Percentiles rank a stretch among this genome's conserved stretches.
These are phyloP conservation scores for Peniophora sp. DNA, from an alignment of 1,284 basidiomycete genomes.

Conservation along the genomic window DNA sequence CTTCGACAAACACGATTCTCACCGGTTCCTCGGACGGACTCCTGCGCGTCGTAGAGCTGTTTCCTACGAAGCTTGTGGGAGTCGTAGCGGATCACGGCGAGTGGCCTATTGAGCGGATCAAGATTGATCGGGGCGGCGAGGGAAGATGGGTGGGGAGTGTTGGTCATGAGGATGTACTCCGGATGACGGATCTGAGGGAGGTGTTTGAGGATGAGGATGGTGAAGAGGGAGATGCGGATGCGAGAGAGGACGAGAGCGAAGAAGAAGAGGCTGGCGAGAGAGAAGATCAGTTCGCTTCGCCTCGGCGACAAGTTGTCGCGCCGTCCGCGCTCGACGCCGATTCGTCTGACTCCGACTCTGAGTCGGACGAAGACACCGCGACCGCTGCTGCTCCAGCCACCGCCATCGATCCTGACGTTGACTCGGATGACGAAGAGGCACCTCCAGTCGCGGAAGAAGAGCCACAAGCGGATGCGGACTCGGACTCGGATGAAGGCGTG, in stretches of 20 bases:
- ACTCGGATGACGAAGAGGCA: conserved; percentile 14
- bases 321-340: background rate
- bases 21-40: conserved; percentile 93
- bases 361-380: conserved; percentile 32
- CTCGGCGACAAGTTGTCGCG: too few relatives aligned
- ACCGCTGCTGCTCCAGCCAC: conserved; percentile 2
- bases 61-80: conserved; percentile 87
- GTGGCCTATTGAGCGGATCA: conserved; percentile 86
- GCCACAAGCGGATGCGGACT: conserved; percentile 23
- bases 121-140: conserved; percentile 43
- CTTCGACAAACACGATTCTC: conserved; percentile 68
- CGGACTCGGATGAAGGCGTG: conserved; percentile 21
- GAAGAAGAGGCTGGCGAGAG: conserved; percentile 10
- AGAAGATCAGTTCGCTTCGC: too few relatives aligned
- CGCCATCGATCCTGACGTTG: conserved; percentile 14
- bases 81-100: conserved; percentile 87
- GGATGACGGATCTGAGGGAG: conserved; percentile 74
- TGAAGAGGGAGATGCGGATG: conserved; percentile 37
- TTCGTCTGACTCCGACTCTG: conserved; percentile 12
- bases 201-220: conserved; percentile 52
- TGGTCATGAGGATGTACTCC: conserved; percentile 85
- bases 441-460: conserved; percentile 17
- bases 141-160: conserved; percentile 85
- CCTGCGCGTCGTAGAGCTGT: conserved; percentile 81
- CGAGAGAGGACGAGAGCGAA: conserved; percentile 16